These are phyloP conservation scores for Plasmodium chabaudi DNA, from an alignment of 169 alveolate genomes.

Conservation along the genomic window DNA sequence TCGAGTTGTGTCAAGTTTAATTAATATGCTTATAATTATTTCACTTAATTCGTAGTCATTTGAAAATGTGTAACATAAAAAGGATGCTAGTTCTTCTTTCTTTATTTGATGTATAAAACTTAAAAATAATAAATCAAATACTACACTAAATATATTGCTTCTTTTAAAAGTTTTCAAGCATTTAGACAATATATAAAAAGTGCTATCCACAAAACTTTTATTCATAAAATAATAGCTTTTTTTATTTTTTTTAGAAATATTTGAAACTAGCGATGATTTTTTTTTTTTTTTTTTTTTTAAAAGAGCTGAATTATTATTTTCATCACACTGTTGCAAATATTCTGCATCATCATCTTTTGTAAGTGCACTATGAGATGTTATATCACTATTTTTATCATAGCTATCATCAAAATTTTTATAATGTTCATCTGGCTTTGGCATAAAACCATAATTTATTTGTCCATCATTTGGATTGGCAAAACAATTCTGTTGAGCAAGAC, in stretches of 20 bases:
- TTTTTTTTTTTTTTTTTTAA: background rate
- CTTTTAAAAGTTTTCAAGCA: conserved; percentile 26
- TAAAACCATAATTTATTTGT: background rate
- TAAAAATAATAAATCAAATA: conserved; percentile 58
- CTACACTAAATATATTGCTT: conserved; percentile 6
- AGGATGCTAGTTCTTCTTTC: background rate
- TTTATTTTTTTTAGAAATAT: background rate
- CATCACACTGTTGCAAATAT: background rate
- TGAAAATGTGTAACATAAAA: conserved; percentile 16
- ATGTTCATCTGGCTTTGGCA: no score
- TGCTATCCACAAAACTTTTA: conserved; percentile 11
- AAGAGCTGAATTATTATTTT: no score
- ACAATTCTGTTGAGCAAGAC: no score
- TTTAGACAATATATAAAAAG: conserved; percentile 45
- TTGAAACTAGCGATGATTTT: background rate
- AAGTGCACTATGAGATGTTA: no score
- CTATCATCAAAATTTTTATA: no score
- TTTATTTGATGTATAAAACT: conserved; percentile 24
- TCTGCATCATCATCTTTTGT: no score
- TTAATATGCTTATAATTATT: conserved; percentile 31
- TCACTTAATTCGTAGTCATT: conserved; percentile 7
- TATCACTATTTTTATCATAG: no score
- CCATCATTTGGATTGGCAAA: background rate
- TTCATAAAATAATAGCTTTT: conserved; percentile 18
- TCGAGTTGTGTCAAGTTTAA: background rate